These are phyloP conservation scores for Taphrina populina DNA, from an alignment of 1,139 yeast genomes.

Conservation along the genomic window DNA sequence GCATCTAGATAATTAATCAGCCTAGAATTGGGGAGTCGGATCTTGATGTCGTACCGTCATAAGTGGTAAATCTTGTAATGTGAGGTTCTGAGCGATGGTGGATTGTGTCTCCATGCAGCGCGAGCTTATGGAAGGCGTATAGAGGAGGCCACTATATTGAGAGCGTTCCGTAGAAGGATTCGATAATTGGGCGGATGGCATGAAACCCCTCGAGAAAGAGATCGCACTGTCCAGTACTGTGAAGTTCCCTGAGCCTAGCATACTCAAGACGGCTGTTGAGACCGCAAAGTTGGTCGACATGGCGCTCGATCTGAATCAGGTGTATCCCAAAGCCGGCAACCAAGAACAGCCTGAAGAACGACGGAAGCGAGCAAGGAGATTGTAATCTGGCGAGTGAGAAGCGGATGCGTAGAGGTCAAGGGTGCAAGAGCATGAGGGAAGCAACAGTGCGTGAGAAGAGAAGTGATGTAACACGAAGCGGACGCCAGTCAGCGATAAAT, in stretches of 20 bases:
- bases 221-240: background rate
- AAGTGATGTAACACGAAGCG: too few species aligned
- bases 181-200: slow-evolving; percentile 14
- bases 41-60: background rate
- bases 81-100: slow-evolving; percentile 6
- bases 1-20: background rate
- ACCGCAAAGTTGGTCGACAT: too few species aligned
- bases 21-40: background rate
- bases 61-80: slow-evolving; percentile 1
- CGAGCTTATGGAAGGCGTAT: slow-evolving; percentile 17
- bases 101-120: slow-evolving; percentile 4
- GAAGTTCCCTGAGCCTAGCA: background rate
- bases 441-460: too few species aligned
- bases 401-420: too few species aligned
- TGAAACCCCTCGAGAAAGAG: slow-evolving; percentile 8
- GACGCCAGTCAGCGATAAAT: too few species aligned
- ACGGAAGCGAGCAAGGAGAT: too few species aligned
- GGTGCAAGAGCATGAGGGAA: too few species aligned
- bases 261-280: background rate
- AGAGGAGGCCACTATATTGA: slow-evolving; percentile 25
- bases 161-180: slow-evolving; percentile 1
- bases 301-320: too few species aligned
- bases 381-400: too few species aligned
- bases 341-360: too few species aligned
- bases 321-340: too few species aligned